Evolutionary conservation across 2,329 filamentous ascomycete species (phyloP).

Genomic region (Trichophyton simii): DNA sequence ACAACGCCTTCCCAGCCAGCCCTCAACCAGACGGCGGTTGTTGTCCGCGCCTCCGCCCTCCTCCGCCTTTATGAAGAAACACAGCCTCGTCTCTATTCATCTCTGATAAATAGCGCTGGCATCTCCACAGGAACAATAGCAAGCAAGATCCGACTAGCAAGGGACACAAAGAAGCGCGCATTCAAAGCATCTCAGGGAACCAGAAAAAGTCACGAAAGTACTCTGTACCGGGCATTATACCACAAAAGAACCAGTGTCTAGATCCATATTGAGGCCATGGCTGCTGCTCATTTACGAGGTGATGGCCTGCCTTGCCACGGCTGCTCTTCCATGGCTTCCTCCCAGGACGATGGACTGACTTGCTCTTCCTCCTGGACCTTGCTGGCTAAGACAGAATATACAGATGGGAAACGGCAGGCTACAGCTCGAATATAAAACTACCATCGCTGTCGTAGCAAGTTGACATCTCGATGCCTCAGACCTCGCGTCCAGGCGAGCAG

Average conservation of each 20-base stretch:
- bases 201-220: neutral
- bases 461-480: neutral
- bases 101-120: neutral
- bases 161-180: neutral
- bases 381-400: neutral
- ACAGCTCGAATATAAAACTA: neutral
- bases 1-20: neutral
- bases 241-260: neutral
- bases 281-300: neutral
- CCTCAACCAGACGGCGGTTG: neutral
- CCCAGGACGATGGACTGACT: neutral
- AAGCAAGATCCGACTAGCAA: neutral
- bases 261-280: neutral
- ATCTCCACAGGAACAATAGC: constrained; percentile 4
- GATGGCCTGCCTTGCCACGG: neutral
- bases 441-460: neutral
- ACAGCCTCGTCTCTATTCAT: neutral
- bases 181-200: neutral
- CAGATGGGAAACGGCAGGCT: neutral
- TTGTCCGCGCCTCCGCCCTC: neutral
- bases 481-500: neutral
- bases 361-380: neutral
- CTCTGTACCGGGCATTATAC: neutral
- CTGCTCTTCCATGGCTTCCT: neutral
- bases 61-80: neutral